Evolutionary conservation across 805 yeast genomes (phyloP), one percentile per base, ranked within the genome.

Genomic region (Candida odintsovae): DNA sequence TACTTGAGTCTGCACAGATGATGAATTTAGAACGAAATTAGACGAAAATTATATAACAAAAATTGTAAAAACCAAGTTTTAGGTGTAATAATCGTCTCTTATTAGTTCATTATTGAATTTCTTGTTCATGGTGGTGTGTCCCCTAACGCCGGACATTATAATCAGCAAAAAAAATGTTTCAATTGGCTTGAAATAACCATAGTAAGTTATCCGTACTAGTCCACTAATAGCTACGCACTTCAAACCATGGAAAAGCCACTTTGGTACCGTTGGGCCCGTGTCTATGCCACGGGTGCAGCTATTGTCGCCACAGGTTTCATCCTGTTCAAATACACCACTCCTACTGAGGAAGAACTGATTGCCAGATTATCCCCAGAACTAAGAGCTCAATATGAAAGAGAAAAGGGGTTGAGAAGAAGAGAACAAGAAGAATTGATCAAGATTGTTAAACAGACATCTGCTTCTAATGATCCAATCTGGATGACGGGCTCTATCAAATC

Each of bases 381-480:
- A 39, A 73, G 88, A 52, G 81, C 80, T 19, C 83, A 86, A 50
- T 88, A 86, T 62, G 90, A 83, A 54, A 68, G 72, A 45, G 82
- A 84, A 57, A 74, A 70, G 53, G 80, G 70, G 9, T 62, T 84
- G 23, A 76, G 92, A 61, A 76, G 76, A 55, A 69, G 72, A 48
- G 95, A 86, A 62, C 92, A 86, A 58, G 74, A 75, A 52, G 83
- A 78, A 57, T 63, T 86, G 51, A 83, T 84, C 76, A 77, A 77
- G 51, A 79, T 84, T 22, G 90, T 79, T 1, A 69, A 75, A 47
- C 59, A 75, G 50, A 85, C 94, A 0, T 66, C 88, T 2, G 72
- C 75, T 1, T 81, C 89, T 15, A 73, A 81, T 53, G 89, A 85
- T 46, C 95, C 95, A 0, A 79, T 86, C 42, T 86, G 95, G 95